Evolutionary conservation across 2,329 filamentous ascomycete genomes (phyloP).

Genomic region (Alternaria gaisen): DNA sequence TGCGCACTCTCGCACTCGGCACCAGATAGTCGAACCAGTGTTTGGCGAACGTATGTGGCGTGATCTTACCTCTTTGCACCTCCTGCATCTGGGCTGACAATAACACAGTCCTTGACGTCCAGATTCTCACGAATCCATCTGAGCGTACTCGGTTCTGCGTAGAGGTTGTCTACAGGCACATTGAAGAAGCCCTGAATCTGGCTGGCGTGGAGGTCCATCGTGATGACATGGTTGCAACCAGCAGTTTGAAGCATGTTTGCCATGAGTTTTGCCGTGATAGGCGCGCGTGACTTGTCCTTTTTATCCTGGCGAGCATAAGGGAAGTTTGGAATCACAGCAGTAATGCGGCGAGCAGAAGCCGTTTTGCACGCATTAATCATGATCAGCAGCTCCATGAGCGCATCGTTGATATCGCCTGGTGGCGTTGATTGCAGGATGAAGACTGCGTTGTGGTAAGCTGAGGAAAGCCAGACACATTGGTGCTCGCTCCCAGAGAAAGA

Average conservation of each 20-base stretch:
- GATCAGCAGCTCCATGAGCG: constrained; percentile 96
- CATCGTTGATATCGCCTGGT: constrained; percentile 96
- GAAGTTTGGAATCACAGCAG: constrained; percentile 94
- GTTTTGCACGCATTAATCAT: constrained; percentile 97
- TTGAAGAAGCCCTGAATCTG: constrained; percentile 98
- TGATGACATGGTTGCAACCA: constrained; percentile 92
- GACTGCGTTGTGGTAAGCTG: constrained; percentile 61
- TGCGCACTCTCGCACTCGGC: neutral
- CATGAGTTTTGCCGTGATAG: constrained; percentile 94
- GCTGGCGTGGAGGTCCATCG: constrained; percentile 93
- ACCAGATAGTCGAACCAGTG: neutral
- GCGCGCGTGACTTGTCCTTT: constrained; percentile 95
- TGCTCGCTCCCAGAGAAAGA: constrained; percentile 4
- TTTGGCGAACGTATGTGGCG: neutral
- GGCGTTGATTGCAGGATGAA: constrained; percentile 96
- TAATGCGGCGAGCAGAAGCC: constrained; percentile 87
- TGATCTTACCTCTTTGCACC: constrained; percentile 79
- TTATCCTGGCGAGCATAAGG: constrained; percentile 97
- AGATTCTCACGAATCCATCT: constrained; percentile 92
- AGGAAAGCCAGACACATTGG: constrained; percentile 1
- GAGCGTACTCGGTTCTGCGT: constrained; percentile 90
- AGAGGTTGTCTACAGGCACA: constrained; percentile 80
- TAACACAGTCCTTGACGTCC: constrained; percentile 82
- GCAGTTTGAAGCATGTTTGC: constrained; percentile 98
- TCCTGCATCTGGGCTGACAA: constrained; percentile 93